These are phyloP conservation scores for Stephania cephalantha DNA, from an alignment of 164 flowering plant species.

Conservation along the genomic window DNA sequence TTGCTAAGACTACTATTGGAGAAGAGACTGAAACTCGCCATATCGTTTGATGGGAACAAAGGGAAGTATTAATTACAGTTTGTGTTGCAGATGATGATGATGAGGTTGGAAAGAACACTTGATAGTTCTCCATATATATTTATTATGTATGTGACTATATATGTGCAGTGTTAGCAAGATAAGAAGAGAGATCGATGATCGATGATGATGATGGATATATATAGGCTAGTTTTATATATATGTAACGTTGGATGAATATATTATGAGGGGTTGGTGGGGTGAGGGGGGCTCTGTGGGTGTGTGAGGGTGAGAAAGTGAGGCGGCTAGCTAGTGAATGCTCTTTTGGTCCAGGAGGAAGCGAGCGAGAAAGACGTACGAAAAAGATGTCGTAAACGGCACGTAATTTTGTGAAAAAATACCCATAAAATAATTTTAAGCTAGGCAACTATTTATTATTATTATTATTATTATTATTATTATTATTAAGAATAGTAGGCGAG, in stretches of 20 bases:
- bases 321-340: constrained; percentile 9
- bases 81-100: constrained; percentile 7
- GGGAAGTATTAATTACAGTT: not conserved
- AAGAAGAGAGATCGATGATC: no score
- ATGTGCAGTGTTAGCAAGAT: no score
- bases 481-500: no score
- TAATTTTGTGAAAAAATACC: not conserved
- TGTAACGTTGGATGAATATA: not conserved
- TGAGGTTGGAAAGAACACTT: constrained; percentile 27
- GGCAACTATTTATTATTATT: no score
- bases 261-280: not conserved
- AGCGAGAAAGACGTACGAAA: not conserved
- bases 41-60: constrained; percentile 5
- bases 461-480: no score
- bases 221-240: not conserved
- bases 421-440: no score
- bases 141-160: no score
- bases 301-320: constrained; percentile 6
- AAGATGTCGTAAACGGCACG: constrained; percentile 36
- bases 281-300: no score
- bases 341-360: not conserved
- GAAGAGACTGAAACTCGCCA: constrained; percentile 9
- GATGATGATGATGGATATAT: no score
- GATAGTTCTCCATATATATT: constrained; percentile 26
- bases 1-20: constrained; percentile 9